These are phyloP conservation scores for Trypanosoma congolense DNA, from an alignment of 208 protist genomes.

Conservation along the genomic window DNA sequence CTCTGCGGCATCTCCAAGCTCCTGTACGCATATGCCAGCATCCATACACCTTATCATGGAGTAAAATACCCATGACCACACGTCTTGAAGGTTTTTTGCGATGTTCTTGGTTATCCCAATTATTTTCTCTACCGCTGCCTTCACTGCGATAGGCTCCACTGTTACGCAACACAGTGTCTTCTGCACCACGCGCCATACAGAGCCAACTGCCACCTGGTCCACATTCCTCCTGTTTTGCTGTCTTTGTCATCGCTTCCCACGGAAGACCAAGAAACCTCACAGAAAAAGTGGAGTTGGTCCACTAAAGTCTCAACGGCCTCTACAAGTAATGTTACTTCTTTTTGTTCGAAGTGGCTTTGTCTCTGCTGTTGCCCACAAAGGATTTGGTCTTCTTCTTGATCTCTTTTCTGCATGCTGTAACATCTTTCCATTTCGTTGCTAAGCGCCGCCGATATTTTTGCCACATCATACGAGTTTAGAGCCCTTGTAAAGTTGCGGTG, in stretches of 20 bases:
- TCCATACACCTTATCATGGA: conserved; percentile 19
- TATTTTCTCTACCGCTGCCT: background rate
- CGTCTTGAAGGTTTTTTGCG: background rate
- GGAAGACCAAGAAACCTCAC: conserved; percentile 2
- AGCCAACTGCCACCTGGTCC: conserved; percentile 16
- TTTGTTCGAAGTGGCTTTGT: too few relatives aligned
- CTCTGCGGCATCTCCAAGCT: conserved; percentile 1
- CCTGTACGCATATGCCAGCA: background rate
- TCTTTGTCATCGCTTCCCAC: background rate
- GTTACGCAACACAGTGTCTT: conserved; percentile 1
- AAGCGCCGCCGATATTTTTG: conserved; percentile 21
- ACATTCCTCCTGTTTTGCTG: conserved; percentile 6
- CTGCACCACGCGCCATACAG: conserved; percentile 14
- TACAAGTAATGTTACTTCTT: too few relatives aligned
- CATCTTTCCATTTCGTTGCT: conserved; percentile 10
- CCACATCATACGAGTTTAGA: conserved; percentile 28
- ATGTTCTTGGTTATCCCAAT: conserved; percentile 4
- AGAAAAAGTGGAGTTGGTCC: conserved; percentile 16
- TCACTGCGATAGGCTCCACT: background rate
- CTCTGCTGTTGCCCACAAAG: too few relatives aligned
- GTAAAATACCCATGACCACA: conserved; percentile 18
- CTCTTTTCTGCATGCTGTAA: background rate
- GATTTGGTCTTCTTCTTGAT: background rate
- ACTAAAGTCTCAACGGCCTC: conserved; percentile 12
- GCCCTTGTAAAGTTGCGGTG: conserved; percentile 14